Evolutionary conservation across 805 yeast genomes (phyloP).

Genomic region (Saccharomycopsis oosterbeekiorum): DNA sequence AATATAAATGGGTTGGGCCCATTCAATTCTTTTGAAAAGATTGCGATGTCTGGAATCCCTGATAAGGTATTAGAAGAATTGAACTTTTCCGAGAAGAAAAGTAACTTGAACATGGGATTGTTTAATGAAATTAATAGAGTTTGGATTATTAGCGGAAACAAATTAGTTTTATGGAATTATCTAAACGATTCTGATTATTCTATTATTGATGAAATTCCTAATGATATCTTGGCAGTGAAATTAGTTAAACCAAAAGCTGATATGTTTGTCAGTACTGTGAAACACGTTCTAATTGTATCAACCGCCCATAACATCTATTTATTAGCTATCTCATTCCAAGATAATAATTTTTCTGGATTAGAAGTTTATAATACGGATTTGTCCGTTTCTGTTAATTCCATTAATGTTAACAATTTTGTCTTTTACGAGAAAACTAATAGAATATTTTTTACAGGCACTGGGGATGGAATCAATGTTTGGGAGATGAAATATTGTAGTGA

Average conservation of each 20-base stretch:
- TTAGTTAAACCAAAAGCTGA: constrained; percentile 74
- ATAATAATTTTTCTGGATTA: constrained; percentile 34
- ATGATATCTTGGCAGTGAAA: constrained; percentile 65
- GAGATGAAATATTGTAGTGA: constrained; percentile 73
- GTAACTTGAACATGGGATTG: constrained; percentile 68
- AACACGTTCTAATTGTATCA: constrained; percentile 61
- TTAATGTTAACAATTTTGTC: constrained; percentile 55
- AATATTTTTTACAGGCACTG: constrained; percentile 73
- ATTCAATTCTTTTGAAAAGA: constrained; percentile 73
- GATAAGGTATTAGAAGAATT: constrained; percentile 47
- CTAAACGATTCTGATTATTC: constrained; percentile 52
- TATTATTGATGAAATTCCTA: constrained; percentile 72
- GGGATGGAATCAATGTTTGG: constrained; percentile 77
- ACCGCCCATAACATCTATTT: constrained; percentile 74
- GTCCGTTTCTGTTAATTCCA: constrained; percentile 69
- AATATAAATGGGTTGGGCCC: constrained; percentile 34
- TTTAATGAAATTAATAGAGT: constrained; percentile 71
- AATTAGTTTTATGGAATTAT: constrained; percentile 78
- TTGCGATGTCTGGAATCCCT: constrained; percentile 62
- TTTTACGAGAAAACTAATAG: constrained; percentile 59
- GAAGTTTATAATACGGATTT: constrained; percentile 77
- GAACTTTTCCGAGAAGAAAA: constrained; percentile 46
- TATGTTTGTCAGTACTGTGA: constrained; percentile 71
- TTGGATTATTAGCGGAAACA: constrained; percentile 80
- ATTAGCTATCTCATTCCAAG: constrained; percentile 54